Evolutionary conservation across 352 stramenopile species (phyloP), one percentile per base, ranked within the genome.

Genomic region (Phytophthora syringae): DNA sequence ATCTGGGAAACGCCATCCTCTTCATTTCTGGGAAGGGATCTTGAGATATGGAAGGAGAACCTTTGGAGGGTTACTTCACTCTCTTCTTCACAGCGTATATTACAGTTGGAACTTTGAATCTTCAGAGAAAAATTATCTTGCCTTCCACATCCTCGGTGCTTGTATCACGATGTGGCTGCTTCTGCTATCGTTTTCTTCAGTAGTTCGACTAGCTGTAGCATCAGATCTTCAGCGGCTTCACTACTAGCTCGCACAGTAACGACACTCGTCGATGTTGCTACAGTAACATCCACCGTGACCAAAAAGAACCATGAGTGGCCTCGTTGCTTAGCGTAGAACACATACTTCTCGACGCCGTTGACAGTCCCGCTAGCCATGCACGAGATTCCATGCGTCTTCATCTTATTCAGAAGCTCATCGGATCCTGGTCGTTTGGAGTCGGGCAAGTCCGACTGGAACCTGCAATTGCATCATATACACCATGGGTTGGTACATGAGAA

Each of bases 311-410:
- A 87, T 27, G 44, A 60, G 9, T 49, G 60, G 10, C 62, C 62
- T 4, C 49, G 71, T 47, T 90, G 80, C 62, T 93, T 88, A n/a
- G 70, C 71, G 52, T 92, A 93, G 36, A 92, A 86, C 18, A 93
- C 79, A 52, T 80, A 92, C 68, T 94, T 93, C 28, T 93, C 78
- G 27, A 90, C 68, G 13, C 74, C 80, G 51, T 77, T 65, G 30
- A 93, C 78, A 15, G 74, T 91, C 22, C 86, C 82, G 28, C 82
- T 93, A 1, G 86, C 86, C 77, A 94, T 90, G 48, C 84, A 94
- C 30, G 63, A 63, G 42, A 93, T 59, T 10, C 80, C 81, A 12
- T 63, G 69, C 0, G 43, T 24, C 22, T 89, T 66, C 74, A 93
- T 79, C 20, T 73, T 58, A 11, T 65, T 25, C 9, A 94, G 43